A percentile compares a stretch with the other conserved stretches of the same genome.
Conservation (phyloP, 2,329 filamentous ascomycete genomes). For the Botrytis cinerea region DNA sequence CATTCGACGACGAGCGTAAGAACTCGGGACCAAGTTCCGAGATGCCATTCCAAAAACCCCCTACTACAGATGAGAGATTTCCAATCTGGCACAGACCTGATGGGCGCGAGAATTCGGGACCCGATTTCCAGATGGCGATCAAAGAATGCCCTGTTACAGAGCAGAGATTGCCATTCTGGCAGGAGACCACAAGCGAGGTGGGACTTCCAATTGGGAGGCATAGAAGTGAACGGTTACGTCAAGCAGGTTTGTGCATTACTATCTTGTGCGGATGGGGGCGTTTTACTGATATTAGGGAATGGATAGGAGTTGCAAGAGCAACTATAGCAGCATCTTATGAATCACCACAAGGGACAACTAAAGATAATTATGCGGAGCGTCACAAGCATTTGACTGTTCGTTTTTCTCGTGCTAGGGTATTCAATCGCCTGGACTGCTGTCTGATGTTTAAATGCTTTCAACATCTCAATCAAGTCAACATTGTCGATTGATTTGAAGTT, state of each 20-base stretch:
- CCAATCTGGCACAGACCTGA: neutral
- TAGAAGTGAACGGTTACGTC: neutral
- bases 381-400: conserved; percentile 44
- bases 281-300: neutral
- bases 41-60: neutral
- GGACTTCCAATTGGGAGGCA: neutral
- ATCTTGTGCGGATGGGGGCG: no score
- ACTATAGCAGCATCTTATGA: conserved; percentile 46
- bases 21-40: neutral
- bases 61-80: neutral
- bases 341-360: conserved; percentile 46
- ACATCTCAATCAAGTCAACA: neutral
- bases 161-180: conserved; percentile 1
- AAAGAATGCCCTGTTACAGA: conserved; percentile 4
- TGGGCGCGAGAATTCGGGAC: neutral
- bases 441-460: neutral
- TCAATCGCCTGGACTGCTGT: neutral
- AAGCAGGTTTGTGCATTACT: neutral
- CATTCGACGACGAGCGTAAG: neutral
- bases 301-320: conserved; percentile 45
- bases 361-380: conserved; percentile 42
- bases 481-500: neutral
- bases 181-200: neutral
- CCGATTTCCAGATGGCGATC: neutral
- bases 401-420: neutral